Evolutionary conservation across 768 basidiomycete species (phyloP), one percentile per base, ranked within the genome.

Genomic region (Pisolithus albus): DNA sequence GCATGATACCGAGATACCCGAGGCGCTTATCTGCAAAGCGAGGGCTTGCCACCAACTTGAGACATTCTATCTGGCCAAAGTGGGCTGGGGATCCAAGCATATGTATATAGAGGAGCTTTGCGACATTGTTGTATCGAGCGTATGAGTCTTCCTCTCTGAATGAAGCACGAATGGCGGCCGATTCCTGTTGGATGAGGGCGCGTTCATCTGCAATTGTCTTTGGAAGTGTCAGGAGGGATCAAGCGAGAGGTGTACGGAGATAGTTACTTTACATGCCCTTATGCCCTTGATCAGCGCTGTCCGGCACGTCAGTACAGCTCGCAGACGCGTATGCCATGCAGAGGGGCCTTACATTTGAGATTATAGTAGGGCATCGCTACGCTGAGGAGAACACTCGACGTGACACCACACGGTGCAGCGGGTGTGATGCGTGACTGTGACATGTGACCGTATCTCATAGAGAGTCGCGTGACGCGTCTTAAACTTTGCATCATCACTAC

Each of bases 51-150:
- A 96, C 93, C 42, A 93, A 83, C 66, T 92, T 93, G 59, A 93
- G 74, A 70, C 92, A 94, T 75, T 95, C 92, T 67, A 99, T 97
- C 76, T 99, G 96, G 49, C 95, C 96, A 65, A 97, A 99, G 68
- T 99, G 96, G 28, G 96, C 96, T 8, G 93, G 92, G 42, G 94
- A 97, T 51, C 96, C 96, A 37, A 96, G 84, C 93, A 99, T 97
- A 67, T 95, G 91, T 72, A 96, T 96, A 73, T 99, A 98, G 54
- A 99, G 83, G 21, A 98, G 80, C 66, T 98, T 98, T 52, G 94
- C 95, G 64, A 99, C 85, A 70, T 94, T 98, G 77, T 98, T 89
- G 68, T 99, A 89, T 49, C 96, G 85, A 51, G 92, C 81, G 68
- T 86, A 92, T 2, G 92, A 84, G 74, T 97, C 96, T 67, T 98